Evolutionary conservation across 192 early-diverging fungal species (phyloP), one percentile per base, ranked within the genome.

Genomic region (Lobosporangium transversale): DNA sequence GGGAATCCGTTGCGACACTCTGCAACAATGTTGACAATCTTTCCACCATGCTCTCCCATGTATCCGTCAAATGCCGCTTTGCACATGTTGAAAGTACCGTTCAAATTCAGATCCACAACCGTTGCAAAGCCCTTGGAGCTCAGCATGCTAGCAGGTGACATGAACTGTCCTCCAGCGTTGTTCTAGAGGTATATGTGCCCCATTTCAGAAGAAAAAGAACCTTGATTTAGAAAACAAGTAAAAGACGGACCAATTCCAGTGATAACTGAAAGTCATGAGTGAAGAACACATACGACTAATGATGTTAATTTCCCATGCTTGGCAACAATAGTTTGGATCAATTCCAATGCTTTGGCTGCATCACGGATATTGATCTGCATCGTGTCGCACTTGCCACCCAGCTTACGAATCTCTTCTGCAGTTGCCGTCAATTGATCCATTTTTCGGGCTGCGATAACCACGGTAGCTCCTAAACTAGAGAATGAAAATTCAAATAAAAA

Each of bases 101-200:
- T 85, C 24, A 85, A 59, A 61, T 86, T 86, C 49, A 84, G 31
- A 48, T 86, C 85, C 24, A 86, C 66, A 26, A 86, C 85, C 2
- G 78, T 80, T 18, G 67, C 62, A 29, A 80, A 80, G 17, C 78
- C 78, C 44, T 70, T 70, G 32, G 70, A 35, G n/a, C 42, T 33
- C 48, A 80, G 29, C 52, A 50, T 66, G 58, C 70, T 70, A 10
- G 80, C 80, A 42, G 74, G 74, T 7, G 65, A 70, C 68, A 75
- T 55, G 50, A 78, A 76, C 31, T 76, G 73, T 27, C 73, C 73
- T 21, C 73, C 73, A n/a, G 73, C 73, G 36, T 76, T 76, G 48
- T 76, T 76, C 73, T 76, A 62, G 10, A 1, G 8, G 26, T 14
- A 43, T 14, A 40, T 40, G 37, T n/a, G n/a, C n/a, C n/a, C n/a